Evolutionary conservation across 371 early-diverging fungal species (phyloP).

Genomic region (Capillidium heterosporum): DNA sequence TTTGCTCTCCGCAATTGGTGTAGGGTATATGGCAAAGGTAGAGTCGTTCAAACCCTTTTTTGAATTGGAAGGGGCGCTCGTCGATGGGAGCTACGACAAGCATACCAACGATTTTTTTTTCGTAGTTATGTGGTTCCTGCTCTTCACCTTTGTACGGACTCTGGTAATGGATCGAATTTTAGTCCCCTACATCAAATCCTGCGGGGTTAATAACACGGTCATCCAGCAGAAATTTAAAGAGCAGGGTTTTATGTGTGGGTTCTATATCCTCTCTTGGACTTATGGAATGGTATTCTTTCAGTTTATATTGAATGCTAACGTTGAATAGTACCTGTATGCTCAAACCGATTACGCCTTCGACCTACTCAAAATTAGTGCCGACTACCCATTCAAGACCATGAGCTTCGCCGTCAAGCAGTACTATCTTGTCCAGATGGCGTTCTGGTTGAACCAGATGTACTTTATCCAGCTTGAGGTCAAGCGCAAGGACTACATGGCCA

Average conservation of each 20-base stretch:
- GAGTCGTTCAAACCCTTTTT: background rate
- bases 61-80: background rate
- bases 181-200: conserved; percentile 27
- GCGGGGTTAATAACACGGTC: conserved; percentile 23
- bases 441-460: conserved; percentile 60
- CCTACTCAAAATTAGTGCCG: background rate
- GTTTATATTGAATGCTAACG: background rate
- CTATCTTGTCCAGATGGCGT: conserved; percentile 60
- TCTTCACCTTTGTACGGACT: conserved; percentile 48
- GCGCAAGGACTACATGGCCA: conserved; percentile 57
- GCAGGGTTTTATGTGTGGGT: conserved; percentile 33
- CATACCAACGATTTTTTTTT: conserved; percentile 30
- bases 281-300: conserved; percentile 30
- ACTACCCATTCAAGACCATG: background rate
- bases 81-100: conserved; percentile 14
- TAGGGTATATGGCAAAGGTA: too few species aligned
- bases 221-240: conserved; percentile 45
- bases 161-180: conserved; percentile 32
- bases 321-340: background rate
- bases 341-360: background rate
- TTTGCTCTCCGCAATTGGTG: too few species aligned
- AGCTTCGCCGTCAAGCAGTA: conserved; percentile 28
- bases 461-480: conserved; percentile 53
- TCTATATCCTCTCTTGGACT: conserved; percentile 34
- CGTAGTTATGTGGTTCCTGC: conserved; percentile 40